Evolutionary conservation across 805 yeast genomes (phyloP).

Genomic region (Cyberlindnera samutprakarnensis): DNA sequence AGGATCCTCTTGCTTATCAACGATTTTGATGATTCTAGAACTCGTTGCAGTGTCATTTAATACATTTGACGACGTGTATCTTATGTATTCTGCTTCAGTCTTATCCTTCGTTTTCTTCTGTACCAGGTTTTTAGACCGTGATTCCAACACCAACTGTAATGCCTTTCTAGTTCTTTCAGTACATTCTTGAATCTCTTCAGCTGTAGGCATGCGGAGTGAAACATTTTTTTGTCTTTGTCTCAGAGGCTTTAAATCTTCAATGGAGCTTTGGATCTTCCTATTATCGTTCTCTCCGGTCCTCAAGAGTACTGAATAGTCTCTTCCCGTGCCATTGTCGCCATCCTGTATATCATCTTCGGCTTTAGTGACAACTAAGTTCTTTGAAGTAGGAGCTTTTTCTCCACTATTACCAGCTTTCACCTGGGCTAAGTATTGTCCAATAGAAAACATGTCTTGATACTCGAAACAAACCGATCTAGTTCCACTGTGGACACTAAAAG

Average conservation of each 20-base stretch:
- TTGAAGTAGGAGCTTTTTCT: not conserved
- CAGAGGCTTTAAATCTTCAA: conserved; percentile 54
- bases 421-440: conserved; percentile 13
- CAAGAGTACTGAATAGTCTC: conserved; percentile 17
- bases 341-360: conserved; percentile 9
- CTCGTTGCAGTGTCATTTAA: conserved; percentile 23
- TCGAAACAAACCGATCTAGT: too few species aligned
- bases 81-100: conserved; percentile 34
- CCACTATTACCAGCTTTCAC: conserved; percentile 2
- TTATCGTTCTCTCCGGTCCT: conserved; percentile 14
- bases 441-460: conserved; percentile 16
- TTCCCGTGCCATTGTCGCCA: conserved; percentile 1
- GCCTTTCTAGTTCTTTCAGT: conserved; percentile 51
- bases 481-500: too few species aligned
- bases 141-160: conserved; percentile 41
- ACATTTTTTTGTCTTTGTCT: conserved; percentile 37
- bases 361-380: not conserved
- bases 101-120: conserved; percentile 16
- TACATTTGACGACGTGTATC: conserved; percentile 35
- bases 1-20: conserved; percentile 70
- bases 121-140: conserved; percentile 26
- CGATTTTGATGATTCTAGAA: conserved; percentile 52
- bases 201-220: conserved; percentile 36
- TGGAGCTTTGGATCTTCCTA: conserved; percentile 33
- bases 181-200: conserved; percentile 37